Base-by-base conservation (phyloP, 768 basidiomycete species). In the Pisolithus albus region DNA sequence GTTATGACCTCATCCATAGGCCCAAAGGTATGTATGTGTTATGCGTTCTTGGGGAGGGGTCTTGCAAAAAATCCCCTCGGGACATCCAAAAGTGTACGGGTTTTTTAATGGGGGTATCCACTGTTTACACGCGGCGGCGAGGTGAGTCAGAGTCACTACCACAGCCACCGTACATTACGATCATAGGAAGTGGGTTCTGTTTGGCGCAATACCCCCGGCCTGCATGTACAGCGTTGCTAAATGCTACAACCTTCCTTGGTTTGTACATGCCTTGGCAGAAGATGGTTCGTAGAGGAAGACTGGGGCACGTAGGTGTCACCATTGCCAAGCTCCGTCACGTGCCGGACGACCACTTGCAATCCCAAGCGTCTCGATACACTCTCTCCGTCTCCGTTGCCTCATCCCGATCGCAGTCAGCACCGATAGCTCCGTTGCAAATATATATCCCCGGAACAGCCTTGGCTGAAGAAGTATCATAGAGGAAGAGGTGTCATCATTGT, bases 191-290 rank as follows among this genome's bases (percentile, higher is more conserved):
- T 70, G 66, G 21, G 65, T 49, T 71, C 9, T 69, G 69, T 26
- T 16, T 70, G 66, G 66, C 68, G 69, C 26, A 72, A 71, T 23
- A 23, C 61, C 16, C 68, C 69, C 0, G 70, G 70, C 28, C 60
- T 52, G 9, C 26, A 26, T 26, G 26, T 67, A 64, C 34, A 46
- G 49, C 5, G 57, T 71, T 30, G 70, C 69, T 16, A 63, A 59
- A 44, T 57, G 60, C 11, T 69, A 69, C 47, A 63, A 63, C 2
- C 56, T 59, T 28, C 62, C 65, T 0, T 56, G 61, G n/a, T n/a
- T n/a, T n/a, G n/a, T n/a, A n/a, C n/a, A 23, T 23, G 21, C 21
- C 21, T 26, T 26, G 26, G 26, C 5, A 4, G 26, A 7, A 26
- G 26, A 26, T 4, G 26, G 3, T 4, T 26, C 26, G 26, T 26